A percentile compares a stretch with the other conserved stretches of the same genome.
These are phyloP conservation scores for Epichloe gansuensis DNA, from an alignment of 2,329 filamentous ascomycete species.

Conservation along the genomic window DNA sequence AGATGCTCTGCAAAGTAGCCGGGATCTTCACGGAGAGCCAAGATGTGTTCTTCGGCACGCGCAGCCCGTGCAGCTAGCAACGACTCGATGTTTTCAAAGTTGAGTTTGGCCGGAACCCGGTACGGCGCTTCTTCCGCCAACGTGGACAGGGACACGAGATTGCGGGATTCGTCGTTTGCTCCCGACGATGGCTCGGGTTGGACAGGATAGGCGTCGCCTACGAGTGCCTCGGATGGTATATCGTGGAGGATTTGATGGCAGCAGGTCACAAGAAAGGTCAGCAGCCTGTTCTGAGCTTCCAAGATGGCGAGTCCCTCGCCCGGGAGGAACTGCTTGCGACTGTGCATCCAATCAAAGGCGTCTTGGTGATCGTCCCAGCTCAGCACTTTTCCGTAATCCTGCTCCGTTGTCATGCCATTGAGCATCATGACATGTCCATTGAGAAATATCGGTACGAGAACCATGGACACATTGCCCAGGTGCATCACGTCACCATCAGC, in stretches of 20 bases:
- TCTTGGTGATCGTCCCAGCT: constrained; percentile 21
- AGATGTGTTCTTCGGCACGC: constrained; percentile 40
- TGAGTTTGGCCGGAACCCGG: constrained; percentile 30
- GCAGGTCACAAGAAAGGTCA: constrained; percentile 36
- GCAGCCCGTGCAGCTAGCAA: constrained; percentile 30
- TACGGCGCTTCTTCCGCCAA: constrained; percentile 41
- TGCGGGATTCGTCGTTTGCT: constrained; percentile 16
- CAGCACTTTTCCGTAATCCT: constrained; percentile 25
- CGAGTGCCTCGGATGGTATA: constrained; percentile 21
- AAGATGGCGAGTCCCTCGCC: constrained; percentile 38
- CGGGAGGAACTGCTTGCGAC: constrained; percentile 25
- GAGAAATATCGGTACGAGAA: constrained; percentile 16
- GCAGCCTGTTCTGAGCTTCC: constrained; percentile 35
- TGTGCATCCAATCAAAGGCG: constrained; percentile 25
- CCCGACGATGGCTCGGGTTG: constrained; percentile 25
- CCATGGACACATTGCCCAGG: constrained; percentile 16
- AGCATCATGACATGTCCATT: constrained; percentile 23
- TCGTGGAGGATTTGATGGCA: constrained; percentile 39
- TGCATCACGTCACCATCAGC: constrained; percentile 27
- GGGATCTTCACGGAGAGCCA: constrained; percentile 45
- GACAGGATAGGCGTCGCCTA: constrained; percentile 17
- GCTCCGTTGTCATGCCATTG: constrained; percentile 13
- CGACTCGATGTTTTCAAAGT: constrained; percentile 31
- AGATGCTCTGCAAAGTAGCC: constrained; percentile 38
- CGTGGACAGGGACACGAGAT: constrained; percentile 25